phyloP scores from a whole-genome alignment of 2,329 filamentous ascomycete genomes.

The Ascochyta fabae region DNA sequence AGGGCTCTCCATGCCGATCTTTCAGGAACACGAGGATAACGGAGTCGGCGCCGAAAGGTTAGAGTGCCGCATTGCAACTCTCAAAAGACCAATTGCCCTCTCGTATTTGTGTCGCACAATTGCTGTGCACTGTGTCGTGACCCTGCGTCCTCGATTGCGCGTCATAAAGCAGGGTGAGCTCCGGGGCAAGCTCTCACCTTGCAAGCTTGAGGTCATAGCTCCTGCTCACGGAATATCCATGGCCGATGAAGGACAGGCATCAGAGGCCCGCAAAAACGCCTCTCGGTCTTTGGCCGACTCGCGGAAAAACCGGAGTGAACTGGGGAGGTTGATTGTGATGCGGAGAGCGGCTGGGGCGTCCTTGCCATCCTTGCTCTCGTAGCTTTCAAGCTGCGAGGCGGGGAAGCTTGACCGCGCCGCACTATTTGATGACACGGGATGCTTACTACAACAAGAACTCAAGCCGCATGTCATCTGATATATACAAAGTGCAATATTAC shows the following conservation, averaged over 20 bases:
- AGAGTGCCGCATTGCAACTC: conserved; percentile 1
- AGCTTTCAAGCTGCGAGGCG: conserved; percentile 23
- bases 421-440: conserved; percentile 11
- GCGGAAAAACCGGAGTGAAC: conserved; percentile 20
- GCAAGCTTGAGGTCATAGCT: conserved; percentile 16
- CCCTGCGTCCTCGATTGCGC: neutral
- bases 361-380: conserved; percentile 21
- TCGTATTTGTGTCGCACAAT: neutral
- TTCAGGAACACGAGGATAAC: conserved; percentile 37
- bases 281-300: conserved; percentile 30
- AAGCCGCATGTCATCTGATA: conserved; percentile 13
- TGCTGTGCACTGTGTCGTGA: neutral
- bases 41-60: conserved; percentile 17
- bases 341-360: conserved; percentile 32
- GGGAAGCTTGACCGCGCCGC: conserved; percentile 34
- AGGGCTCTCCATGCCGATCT: conserved; percentile 25
- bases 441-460: conserved; percentile 24
- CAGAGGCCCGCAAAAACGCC: conserved; percentile 20
- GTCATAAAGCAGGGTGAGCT: conserved; percentile 2
- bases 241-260: conserved; percentile 1
- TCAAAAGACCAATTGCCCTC: conserved; percentile 1
- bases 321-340: conserved; percentile 27
- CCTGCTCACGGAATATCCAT: conserved; percentile 1
- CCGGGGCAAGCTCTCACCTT: conserved; percentile 6
- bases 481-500: conserved; percentile 5